Evolutionary conservation across 148 eudicot genomes (phyloP).

Genomic region (Dysphania ambrosioides): DNA sequence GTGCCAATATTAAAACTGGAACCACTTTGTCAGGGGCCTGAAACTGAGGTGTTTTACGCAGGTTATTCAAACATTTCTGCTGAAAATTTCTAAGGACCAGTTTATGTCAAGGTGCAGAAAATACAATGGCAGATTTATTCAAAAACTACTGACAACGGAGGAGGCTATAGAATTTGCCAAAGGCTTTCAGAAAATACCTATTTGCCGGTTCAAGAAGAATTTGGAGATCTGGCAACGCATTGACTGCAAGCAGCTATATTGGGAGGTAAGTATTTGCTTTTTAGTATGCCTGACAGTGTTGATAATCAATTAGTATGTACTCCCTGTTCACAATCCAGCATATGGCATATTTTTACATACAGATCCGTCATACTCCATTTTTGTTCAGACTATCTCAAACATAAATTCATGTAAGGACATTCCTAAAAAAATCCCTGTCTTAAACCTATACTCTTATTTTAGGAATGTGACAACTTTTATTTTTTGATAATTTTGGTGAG

Average conservation of each 20-base stretch:
- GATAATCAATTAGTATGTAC: background rate
- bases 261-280: slow-evolving; percentile 62
- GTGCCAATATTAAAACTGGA: background rate
- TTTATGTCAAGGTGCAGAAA: slow-evolving; percentile 95
- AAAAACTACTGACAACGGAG: slow-evolving; percentile 79
- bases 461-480: background rate
- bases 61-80: slow-evolving; percentile 78
- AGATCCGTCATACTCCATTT: too few species aligned
- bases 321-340: background rate
- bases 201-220: slow-evolving; percentile 77
- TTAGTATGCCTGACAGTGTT: background rate
- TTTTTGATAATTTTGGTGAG: background rate
- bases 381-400: too few species aligned
- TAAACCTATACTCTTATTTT: background rate
- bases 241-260: slow-evolving; percentile 89
- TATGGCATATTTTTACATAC: background rate
- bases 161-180: slow-evolving; percentile 90
- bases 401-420: background rate
- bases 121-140: slow-evolving; percentile 88
- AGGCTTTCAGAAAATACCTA: slow-evolving; percentile 83
- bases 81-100: slow-evolving; percentile 69
- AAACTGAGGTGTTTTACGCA: slow-evolving; percentile 31
- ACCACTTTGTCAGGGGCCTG: background rate
- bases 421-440: background rate
- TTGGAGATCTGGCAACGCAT: slow-evolving; percentile 94